Percentiles rank a stretch among this genome's conserved stretches.
phyloP scores from a whole-genome alignment of 768 basidiomycete genomes.

The Termitomyces sp. region DNA sequence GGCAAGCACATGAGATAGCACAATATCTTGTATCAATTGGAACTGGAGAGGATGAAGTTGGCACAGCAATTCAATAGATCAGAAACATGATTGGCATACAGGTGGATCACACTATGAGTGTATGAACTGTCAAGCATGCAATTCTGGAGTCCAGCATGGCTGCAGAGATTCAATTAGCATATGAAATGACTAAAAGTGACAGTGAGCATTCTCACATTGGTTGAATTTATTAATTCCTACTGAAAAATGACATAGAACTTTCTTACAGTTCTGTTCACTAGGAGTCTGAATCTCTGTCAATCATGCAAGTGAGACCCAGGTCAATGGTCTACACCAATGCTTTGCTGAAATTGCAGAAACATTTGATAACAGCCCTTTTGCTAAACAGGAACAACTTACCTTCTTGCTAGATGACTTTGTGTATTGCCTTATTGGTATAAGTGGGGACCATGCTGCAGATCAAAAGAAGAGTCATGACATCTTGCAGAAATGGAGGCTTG shows the following conservation, averaged over 20 bases:
- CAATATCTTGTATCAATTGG: not conserved
- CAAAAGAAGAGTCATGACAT: not conserved
- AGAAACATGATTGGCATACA: constrained; percentile 1
- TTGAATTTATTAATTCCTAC: not conserved
- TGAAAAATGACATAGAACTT: not conserved
- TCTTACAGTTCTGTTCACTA: not conserved
- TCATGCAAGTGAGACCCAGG: not conserved
- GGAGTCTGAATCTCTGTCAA: not conserved
- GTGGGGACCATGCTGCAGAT: not conserved
- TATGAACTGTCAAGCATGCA: constrained; percentile 5
- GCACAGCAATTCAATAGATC: not conserved
- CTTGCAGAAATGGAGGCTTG: not conserved
- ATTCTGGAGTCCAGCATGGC: constrained; percentile 11
- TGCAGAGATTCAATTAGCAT: constrained; percentile 21
- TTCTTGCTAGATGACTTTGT: not conserved
- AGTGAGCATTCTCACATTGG: not conserved
- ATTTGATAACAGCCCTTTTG: not conserved
- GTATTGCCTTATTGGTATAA: not conserved
- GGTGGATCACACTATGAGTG: constrained; percentile 1
- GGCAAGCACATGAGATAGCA: not conserved
- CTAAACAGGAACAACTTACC: not conserved
- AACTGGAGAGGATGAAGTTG: not conserved
- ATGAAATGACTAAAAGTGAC: constrained; percentile 4
- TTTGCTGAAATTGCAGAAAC: not conserved
- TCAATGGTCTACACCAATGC: not conserved